Evolutionary conservation across 257 asterid genomes (phyloP).

Genomic region (Solanum lycopersicoides): DNA sequence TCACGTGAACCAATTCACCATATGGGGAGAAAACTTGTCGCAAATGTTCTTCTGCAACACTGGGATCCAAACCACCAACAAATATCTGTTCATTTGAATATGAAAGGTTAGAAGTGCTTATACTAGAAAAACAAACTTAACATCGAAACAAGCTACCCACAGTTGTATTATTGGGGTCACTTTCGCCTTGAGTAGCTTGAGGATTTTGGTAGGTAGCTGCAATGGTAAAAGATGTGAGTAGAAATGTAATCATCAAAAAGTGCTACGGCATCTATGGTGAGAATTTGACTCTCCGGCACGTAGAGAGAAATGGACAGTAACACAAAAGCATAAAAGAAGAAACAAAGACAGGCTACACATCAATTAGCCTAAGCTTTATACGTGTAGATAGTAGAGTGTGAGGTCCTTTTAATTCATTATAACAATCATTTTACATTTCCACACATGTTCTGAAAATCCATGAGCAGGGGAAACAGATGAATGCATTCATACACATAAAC

Average conservation of each 20-base stretch:
- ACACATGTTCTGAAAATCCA: not conserved
- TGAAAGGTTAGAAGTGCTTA: not conserved
- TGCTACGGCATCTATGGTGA: not conserved
- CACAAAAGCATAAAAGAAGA: not conserved
- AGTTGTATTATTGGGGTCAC: slow-evolving; percentile 86
- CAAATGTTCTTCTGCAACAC: slow-evolving; percentile 70
- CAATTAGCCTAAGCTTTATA: not conserved
- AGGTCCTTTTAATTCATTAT: not conserved
- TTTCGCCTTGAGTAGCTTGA: slow-evolving; percentile 73
- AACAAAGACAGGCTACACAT: not conserved
- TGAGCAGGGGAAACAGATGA: not conserved
- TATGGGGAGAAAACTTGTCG: slow-evolving; percentile 71
- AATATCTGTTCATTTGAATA: slow-evolving; percentile 45
- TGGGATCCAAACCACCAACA: slow-evolving; percentile 81
- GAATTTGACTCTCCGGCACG: not conserved
- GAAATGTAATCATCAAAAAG: not conserved
- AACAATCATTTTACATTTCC: not conserved
- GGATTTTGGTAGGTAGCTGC: slow-evolving; percentile 63
- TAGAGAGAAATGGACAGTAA: not conserved
- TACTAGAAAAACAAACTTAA: not conserved
- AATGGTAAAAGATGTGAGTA: slow-evolving; percentile 14
- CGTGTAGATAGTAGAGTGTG: not conserved
- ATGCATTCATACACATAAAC: not conserved
- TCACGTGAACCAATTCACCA: slow-evolving; percentile 74
- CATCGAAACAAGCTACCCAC: slow-evolving; percentile 38